phyloP scores from a whole-genome alignment of 2,329 filamentous ascomycete species.

The Atkinsonella hypoxylon region DNA sequence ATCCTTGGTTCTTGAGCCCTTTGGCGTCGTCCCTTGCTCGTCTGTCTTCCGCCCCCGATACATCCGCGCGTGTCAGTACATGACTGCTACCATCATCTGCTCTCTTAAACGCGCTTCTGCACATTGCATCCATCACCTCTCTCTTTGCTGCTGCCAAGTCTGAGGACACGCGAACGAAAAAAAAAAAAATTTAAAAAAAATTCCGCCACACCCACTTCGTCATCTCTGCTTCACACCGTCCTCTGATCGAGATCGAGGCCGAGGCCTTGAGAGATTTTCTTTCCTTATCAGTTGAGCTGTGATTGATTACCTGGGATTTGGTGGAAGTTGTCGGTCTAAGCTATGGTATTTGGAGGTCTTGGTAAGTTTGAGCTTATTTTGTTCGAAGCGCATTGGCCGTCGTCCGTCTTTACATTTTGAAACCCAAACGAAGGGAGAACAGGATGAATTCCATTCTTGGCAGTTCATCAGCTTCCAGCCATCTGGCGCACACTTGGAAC shows the following conservation, averaged over 20 bases:
- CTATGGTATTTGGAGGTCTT: conserved; percentile 4
- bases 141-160: too few species aligned
- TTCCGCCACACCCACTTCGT: background rate
- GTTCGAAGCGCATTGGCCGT: background rate
- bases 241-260: background rate
- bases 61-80: too few species aligned
- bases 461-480: too few species aligned
- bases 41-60: too few species aligned
- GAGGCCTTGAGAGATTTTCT: background rate
- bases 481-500: too few species aligned
- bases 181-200: background rate
- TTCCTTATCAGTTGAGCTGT: background rate
- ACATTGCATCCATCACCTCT: too few species aligned
- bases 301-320: too few species aligned
- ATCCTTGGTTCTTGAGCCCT: background rate
- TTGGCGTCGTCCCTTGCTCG: background rate
- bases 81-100: too few species aligned
- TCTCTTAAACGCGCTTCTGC: too few species aligned
- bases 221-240: background rate
- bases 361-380: background rate
- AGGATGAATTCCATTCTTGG: background rate
- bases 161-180: too few species aligned
- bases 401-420: too few species aligned
- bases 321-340: background rate
- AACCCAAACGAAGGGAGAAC: background rate